Evolutionary conservation across 345 rosid genomes (phyloP).

Genomic region (Gossypium mustelinum): DNA sequence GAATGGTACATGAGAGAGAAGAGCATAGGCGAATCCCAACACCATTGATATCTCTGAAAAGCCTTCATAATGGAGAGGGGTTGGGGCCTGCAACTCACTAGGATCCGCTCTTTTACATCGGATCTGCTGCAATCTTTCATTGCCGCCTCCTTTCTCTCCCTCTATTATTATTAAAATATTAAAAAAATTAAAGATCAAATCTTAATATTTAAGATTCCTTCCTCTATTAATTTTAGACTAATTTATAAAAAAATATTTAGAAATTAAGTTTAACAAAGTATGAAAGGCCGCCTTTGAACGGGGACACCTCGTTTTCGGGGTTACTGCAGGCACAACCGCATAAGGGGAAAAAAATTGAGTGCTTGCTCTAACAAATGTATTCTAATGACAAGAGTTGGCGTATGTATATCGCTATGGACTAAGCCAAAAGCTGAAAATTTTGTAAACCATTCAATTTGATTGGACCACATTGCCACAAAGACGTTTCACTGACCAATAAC

Average conservation of each 20-base stretch:
- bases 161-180: constrained; percentile 27
- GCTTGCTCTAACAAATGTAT: neutral
- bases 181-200: too few species aligned
- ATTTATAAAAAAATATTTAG: too few species aligned
- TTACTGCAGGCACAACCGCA: too few species aligned
- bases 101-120: constrained; percentile 33
- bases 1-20: neutral
- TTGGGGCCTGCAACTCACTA: constrained; percentile 23
- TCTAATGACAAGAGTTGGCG: too few species aligned
- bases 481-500: neutral
- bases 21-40: neutral
- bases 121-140: constrained; percentile 40
- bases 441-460: neutral
- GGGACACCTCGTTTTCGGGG: too few species aligned
- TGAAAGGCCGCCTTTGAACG: too few species aligned
- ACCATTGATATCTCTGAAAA: neutral
- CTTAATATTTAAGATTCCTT: too few species aligned
- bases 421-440: neutral
- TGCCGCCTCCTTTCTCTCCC: constrained; percentile 33
- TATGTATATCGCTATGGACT: neutral
- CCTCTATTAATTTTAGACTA: too few species aligned
- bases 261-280: too few species aligned
- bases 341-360: too few species aligned
- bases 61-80: neutral
- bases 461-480: constrained; percentile 9